Percentiles rank a stretch among this genome's conserved stretches.
These are phyloP conservation scores for Angomonas ambiguus DNA, from an alignment of 208 protist genomes.

Conservation along the genomic window DNA sequence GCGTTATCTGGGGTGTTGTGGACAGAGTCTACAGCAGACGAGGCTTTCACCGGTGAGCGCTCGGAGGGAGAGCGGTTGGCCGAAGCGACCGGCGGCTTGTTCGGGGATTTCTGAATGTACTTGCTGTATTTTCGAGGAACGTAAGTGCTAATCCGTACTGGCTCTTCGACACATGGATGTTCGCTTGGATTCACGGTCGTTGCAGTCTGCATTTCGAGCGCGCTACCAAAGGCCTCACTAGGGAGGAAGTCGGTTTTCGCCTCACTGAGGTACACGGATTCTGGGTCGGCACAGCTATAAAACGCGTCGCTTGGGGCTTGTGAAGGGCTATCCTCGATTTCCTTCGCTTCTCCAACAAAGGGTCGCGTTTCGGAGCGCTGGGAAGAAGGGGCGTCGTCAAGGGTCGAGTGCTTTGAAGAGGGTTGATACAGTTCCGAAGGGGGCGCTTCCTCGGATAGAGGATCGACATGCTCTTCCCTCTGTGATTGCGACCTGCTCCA, in stretches of 20 bases:
- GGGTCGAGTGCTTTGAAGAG: background rate
- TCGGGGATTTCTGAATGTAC: background rate
- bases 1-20: background rate
- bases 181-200: background rate
- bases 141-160: background rate
- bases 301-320: slow-evolving; percentile 1
- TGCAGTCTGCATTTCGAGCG: background rate
- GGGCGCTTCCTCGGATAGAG: background rate
- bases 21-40: background rate
- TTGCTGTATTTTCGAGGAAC: background rate
- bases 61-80: background rate
- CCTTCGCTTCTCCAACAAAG: background rate
- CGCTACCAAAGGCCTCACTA: background rate
- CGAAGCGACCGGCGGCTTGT: background rate
- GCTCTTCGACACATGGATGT: background rate
- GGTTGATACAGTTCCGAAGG: background rate
- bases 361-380: background rate
- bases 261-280: background rate
- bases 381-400: background rate
- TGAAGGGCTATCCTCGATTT: background rate
- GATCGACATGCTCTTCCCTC: background rate
- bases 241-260: background rate
- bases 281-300: slow-evolving; percentile 2
- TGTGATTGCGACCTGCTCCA: background rate
- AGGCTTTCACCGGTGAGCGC: too few relatives aligned